phyloP scores from a whole-genome alignment of 2,329 filamentous ascomycete species.

The Colletotrichum coccodes region DNA sequence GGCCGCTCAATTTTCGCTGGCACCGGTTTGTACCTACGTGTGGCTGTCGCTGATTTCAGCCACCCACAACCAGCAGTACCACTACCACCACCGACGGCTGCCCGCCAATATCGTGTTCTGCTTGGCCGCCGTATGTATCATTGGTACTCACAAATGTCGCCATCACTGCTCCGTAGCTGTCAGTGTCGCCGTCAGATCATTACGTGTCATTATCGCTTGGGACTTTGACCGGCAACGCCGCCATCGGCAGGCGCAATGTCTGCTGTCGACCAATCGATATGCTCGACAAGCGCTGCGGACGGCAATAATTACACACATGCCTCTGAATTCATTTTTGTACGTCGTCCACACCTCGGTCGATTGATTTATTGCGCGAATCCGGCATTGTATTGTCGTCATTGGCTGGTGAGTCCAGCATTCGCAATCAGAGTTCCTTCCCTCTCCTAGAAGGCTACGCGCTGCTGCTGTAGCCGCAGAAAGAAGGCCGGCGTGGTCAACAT shows the following conservation, averaged over 20 bases:
- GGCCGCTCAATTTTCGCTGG: not conserved
- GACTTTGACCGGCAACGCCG: not conserved
- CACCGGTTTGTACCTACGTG: not conserved
- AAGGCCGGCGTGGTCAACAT: not conserved
- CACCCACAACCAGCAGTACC: constrained; percentile 11
- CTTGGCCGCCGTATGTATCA: not conserved
- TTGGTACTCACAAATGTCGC: not conserved
- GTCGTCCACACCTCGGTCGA: not conserved
- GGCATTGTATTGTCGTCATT: constrained; percentile 14
- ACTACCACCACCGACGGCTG: not conserved
- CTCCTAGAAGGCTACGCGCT: not conserved
- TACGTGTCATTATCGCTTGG: constrained; percentile 6
- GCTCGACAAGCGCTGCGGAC: not conserved
- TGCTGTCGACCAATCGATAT: constrained; percentile 1
- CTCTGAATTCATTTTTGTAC: not conserved
- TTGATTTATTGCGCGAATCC: constrained; percentile 1
- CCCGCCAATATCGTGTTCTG: not conserved
- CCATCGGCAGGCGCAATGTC: constrained; percentile 10
- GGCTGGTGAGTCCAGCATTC: not conserved
- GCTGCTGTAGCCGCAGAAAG: not conserved
- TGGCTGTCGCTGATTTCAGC: constrained; percentile 1
- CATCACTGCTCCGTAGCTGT: constrained; percentile 1
- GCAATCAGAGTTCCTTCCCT: not conserved
- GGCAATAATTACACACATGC: not conserved
- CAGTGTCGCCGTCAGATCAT: constrained; percentile 7